Base-by-base conservation (phyloP, 495 filamentous ascomycete genomes). In the Amorphotheca resinae region DNA sequence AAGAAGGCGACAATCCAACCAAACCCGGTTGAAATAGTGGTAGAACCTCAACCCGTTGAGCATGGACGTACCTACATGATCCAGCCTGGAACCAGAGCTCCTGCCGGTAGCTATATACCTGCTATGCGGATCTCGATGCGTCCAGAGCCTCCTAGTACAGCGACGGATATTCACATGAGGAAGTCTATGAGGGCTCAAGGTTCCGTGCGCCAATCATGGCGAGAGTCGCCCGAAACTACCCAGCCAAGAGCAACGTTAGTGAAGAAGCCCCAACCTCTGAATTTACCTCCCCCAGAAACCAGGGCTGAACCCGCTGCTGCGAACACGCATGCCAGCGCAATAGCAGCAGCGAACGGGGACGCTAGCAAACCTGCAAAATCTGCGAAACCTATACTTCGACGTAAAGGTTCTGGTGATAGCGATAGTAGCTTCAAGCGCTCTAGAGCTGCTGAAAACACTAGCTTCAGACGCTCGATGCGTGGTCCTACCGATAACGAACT, bases 101-200 rank as follows among this genome's bases (percentile, higher is more conserved):
- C 47, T 9, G 57, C 44, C 2, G 45, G 54, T 41, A 38, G 46
- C 20, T 41, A 51, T 38, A 52, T 61, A 8, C 23, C 59, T 21
- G 50, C 53, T 9, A 60, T 69, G 51, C 62, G 62, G 22, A 50
- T 42, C 25, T 67, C 71, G 15, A 60, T 69, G 48, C 59, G 67
- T 14, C 50, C 47, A 14, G 53, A 55, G 23, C 44, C 57, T 42
- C 46, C 43, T 41, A 53, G 18, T 38, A 54, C 39, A 23, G 42
- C 48, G 17, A n/a, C 35, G 1, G 54, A 53, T 14, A 50, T 52
- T 25, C 49, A 55, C 18, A 56, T 66, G 26, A 60, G 58, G 22
- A 64, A 60, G 41, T 59, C 63, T 8, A 51, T 64, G 52, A 53
- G 59, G 40, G 22, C 45, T 18, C 34, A 28, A 35, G 36, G 35